Conservation (phyloP, 305 asterid genomes). For the Solanum aculeatissimum region DNA sequence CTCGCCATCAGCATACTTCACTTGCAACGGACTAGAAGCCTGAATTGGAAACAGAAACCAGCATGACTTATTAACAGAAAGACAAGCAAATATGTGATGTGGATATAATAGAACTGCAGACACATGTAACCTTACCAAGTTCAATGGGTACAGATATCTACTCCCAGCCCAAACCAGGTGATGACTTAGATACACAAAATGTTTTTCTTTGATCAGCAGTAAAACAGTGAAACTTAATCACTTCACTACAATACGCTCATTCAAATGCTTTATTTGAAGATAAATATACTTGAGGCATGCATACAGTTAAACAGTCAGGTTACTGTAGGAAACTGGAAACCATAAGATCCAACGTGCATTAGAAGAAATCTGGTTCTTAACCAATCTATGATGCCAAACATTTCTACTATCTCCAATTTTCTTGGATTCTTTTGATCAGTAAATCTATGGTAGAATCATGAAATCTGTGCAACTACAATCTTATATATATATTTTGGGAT, state of each 20-base stretch:
- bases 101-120: not conserved
- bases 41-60: conserved; percentile 38
- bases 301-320: not conserved
- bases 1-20: conserved; percentile 99
- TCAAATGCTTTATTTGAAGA: not conserved
- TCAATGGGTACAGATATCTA: not conserved
- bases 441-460: not conserved
- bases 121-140: not conserved
- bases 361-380: not conserved
- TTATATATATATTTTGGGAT: not conserved
- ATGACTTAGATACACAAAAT: not conserved
- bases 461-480: not conserved
- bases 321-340: not conserved
- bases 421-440: not conserved
- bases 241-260: not conserved
- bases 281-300: not conserved
- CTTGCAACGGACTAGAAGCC: conserved; percentile 98
- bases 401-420: not conserved
- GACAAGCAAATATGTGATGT: not conserved
- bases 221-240: not conserved
- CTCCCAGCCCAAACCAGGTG: not conserved
- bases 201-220: not conserved
- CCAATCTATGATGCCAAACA: not conserved
- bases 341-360: not conserved
- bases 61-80: conserved; percentile 6